Percentiles rank a stretch among this genome's conserved stretches.
These are phyloP conservation scores for Diutina ranongensis DNA, from an alignment of 1,139 yeast species.

Conservation along the genomic window DNA sequence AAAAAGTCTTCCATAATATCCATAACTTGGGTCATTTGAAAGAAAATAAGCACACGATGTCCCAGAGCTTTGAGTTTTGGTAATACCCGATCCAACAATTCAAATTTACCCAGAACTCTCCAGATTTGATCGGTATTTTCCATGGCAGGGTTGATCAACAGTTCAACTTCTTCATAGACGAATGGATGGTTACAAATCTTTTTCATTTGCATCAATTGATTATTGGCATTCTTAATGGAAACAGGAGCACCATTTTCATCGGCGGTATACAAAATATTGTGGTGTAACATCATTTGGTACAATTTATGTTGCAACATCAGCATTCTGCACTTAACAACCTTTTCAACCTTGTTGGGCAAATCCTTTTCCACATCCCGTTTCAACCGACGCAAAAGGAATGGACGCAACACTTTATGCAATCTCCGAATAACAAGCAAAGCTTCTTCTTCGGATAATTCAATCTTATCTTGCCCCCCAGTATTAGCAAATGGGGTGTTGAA, in stretches of 20 bases:
- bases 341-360: conserved; percentile 90
- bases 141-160: conserved; percentile 64
- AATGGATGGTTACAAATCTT: conserved; percentile 97
- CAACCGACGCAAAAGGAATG: conserved; percentile 85
- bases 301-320: conserved; percentile 74
- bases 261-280: conserved; percentile 55
- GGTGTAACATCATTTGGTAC: conserved; percentile 68
- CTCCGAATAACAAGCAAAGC: conserved; percentile 87
- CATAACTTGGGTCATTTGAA: conserved; percentile 86
- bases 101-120: conserved; percentile 74
- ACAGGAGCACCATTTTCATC: conserved; percentile 36
- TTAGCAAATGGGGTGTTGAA: conserved; percentile 78
- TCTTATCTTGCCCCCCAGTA: conserved; percentile 72
- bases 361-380: conserved; percentile 97
- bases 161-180: conserved; percentile 92
- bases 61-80: conserved; percentile 70
- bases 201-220: conserved; percentile 90
- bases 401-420: conserved; percentile 90
- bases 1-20: conserved; percentile 83
- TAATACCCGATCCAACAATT: conserved; percentile 57
- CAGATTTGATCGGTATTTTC: conserved; percentile 63
- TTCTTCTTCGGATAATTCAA: conserved; percentile 83
- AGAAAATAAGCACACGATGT: conserved; percentile 69
- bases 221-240: conserved; percentile 76
- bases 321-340: conserved; percentile 89